phyloP scores from a whole-genome alignment of 768 basidiomycete species.

The Psilocybe cubensis region DNA sequence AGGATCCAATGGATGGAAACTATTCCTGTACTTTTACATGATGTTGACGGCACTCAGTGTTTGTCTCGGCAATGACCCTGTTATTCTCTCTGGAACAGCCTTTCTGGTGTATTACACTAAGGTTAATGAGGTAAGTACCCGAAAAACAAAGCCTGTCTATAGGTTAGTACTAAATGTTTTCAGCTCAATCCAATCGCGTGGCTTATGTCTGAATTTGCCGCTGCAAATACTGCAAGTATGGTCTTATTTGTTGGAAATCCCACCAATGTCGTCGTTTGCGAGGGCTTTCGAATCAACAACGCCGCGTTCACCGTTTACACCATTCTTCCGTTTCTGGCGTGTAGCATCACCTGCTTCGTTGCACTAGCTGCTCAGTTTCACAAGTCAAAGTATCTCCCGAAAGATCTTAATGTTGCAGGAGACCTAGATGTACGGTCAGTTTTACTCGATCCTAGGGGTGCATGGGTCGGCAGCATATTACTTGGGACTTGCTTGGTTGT shows the following conservation, averaged over 20 bases:
- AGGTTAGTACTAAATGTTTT: background rate
- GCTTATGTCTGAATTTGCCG: constrained; percentile 78
- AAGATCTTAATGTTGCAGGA: constrained; percentile 37
- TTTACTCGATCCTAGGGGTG: constrained; percentile 77
- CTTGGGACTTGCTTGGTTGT: constrained; percentile 71
- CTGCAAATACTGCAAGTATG: constrained; percentile 79
- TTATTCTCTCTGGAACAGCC: constrained; percentile 84
- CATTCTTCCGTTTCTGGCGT: constrained; percentile 77
- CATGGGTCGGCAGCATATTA: constrained; percentile 70
- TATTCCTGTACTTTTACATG: constrained; percentile 82
- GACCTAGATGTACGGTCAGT: constrained; percentile 58
- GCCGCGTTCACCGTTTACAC: constrained; percentile 82
- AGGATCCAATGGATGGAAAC: constrained; percentile 67
- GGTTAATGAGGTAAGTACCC: constrained; percentile 44
- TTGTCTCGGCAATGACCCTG: constrained; percentile 89
- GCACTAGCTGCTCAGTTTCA: constrained; percentile 66
- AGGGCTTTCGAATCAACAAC: constrained; percentile 81
- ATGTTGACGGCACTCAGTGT: constrained; percentile 80
- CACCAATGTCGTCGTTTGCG: constrained; percentile 92
- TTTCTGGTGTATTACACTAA: constrained; percentile 84
- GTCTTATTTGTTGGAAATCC: constrained; percentile 86
- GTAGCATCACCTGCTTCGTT: constrained; percentile 60
- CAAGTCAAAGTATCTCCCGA: constrained; percentile 53
- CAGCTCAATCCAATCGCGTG: constrained; percentile 58
- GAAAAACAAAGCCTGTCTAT: background rate